phyloP scores from a whole-genome alignment of 805 yeast genomes.

The Teunomyces barrocoloradensis region DNA sequence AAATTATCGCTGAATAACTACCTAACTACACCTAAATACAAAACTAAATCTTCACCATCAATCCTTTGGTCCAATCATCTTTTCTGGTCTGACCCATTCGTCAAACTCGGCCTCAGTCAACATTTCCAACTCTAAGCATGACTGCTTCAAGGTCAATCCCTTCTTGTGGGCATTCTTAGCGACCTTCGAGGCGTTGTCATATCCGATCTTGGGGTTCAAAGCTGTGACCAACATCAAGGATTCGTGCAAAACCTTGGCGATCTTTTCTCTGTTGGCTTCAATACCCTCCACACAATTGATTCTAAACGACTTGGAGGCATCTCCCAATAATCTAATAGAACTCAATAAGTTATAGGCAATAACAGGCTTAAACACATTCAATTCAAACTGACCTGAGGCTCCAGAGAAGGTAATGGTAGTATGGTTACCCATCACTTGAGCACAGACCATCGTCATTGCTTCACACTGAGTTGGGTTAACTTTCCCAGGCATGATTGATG shows the following conservation, averaged over 20 bases:
- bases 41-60: conserved; percentile 5
- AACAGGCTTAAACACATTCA: conserved; percentile 41
- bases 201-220: conserved; percentile 40
- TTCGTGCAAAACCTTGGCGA: conserved; percentile 35
- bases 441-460: conserved; percentile 41
- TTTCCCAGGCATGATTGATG: conserved; percentile 43
- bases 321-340: conserved; percentile 35
- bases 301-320: conserved; percentile 34
- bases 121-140: conserved; percentile 35
- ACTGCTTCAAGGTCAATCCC: conserved; percentile 37
- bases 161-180: conserved; percentile 42
- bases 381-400: conserved; percentile 40
- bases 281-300: conserved; percentile 39
- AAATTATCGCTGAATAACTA: conserved; percentile 1
- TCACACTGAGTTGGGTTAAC: conserved; percentile 42
- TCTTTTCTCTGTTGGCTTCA: conserved; percentile 35
- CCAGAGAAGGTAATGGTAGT: conserved; percentile 38
- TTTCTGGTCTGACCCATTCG: conserved; percentile 41
- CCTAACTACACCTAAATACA: background rate
- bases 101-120: conserved; percentile 34
- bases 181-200: conserved; percentile 39
- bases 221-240: conserved; percentile 42
- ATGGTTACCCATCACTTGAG: conserved; percentile 40
- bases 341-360: conserved; percentile 36
- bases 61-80: conserved; percentile 38